These are phyloP conservation scores for Corymbia calophylla DNA, from an alignment of 441 rosid species.

Conservation along the genomic window DNA sequence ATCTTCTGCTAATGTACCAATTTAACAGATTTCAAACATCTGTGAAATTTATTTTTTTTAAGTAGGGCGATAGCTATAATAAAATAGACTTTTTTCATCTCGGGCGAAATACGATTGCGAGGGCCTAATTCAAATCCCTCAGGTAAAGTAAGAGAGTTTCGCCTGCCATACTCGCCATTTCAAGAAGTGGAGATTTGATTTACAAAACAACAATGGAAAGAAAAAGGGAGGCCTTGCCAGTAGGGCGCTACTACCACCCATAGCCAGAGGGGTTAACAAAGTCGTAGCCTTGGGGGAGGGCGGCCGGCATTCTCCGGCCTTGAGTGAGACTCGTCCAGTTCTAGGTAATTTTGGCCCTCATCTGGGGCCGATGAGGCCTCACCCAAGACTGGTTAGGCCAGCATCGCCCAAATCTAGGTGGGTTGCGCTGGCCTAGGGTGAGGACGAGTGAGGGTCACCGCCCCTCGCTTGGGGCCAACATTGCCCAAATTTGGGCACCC, in stretches of 20 bases:
- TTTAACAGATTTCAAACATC: no score
- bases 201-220: no score
- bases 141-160: neutral
- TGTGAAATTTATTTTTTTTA: no score
- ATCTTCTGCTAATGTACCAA: neutral
- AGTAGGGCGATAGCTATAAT: no score
- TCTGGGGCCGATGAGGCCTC: rapidly evolving
- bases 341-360: rapidly evolving
- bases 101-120: rapidly evolving
- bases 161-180: neutral
- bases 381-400: rapidly evolving
- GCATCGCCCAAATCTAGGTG: rapidly evolving
- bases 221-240: neutral
- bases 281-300: neutral
- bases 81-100: neutral
- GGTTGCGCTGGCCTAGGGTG: no score
- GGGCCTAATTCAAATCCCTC: neutral
- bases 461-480: no score
- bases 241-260: neutral
- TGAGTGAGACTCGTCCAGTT: no score
- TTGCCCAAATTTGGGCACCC: no score
- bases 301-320: rapidly evolving
- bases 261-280: neutral
- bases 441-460: no score
- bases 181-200: neutral